These are phyloP conservation scores for Corymbia calophylla DNA, from an alignment of 441 rosid species.

Conservation along the genomic window DNA sequence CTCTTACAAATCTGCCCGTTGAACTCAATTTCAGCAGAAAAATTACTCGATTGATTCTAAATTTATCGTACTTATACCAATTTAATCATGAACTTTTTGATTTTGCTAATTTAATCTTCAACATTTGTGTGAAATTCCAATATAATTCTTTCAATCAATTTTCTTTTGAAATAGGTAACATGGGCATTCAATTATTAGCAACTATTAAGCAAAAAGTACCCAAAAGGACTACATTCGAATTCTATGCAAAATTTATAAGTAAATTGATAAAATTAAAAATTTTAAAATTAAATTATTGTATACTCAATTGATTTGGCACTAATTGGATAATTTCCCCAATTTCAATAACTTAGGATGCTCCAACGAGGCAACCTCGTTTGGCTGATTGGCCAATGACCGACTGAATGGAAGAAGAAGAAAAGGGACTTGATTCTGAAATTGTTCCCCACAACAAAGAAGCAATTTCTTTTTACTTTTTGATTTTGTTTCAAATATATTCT, in stretches of 20 bases:
- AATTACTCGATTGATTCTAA: not conserved
- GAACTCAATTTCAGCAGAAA: not conserved
- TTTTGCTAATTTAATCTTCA: accelerated
- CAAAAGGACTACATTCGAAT: not conserved
- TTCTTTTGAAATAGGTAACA: not conserved
- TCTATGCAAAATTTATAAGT: accelerated
- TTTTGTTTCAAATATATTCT: too few relatives aligned
- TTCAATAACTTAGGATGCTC: too few relatives aligned
- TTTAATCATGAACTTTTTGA: accelerated
- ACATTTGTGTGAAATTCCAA: not conserved
- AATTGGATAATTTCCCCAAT: not conserved
- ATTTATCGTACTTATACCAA: accelerated
- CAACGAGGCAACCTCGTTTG: too few relatives aligned
- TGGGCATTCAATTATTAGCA: not conserved
- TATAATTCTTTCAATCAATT: not conserved
- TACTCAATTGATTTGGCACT: not conserved
- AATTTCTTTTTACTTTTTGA: too few relatives aligned
- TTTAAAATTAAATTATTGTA: too few relatives aligned
- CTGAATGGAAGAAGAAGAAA: too few relatives aligned
- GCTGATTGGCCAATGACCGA: too few relatives aligned
- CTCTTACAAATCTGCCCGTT: not conserved
- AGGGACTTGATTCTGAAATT: too few relatives aligned
- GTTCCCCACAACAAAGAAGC: too few relatives aligned
- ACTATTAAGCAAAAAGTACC: accelerated
- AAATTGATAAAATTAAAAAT: not conserved